phyloP scores from a whole-genome alignment of 352 stramenopile genomes.

The Pythium myriotylum region DNA sequence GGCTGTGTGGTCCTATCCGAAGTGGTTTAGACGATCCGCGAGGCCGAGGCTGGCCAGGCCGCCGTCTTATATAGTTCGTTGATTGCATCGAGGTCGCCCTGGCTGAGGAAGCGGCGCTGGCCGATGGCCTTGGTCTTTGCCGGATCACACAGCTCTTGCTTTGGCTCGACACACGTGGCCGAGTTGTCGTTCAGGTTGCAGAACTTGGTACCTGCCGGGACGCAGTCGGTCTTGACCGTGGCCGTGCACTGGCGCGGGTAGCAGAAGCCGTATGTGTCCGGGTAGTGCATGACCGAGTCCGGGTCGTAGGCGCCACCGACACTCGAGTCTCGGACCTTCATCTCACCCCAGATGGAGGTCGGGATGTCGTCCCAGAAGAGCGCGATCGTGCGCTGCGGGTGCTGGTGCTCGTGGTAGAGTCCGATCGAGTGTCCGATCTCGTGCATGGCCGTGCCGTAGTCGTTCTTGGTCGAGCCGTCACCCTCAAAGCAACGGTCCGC shows the following conservation, averaged over 20 bases:
- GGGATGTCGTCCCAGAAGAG: slow-evolving; percentile 80
- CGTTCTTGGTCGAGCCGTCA: slow-evolving; percentile 71
- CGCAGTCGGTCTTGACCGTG: slow-evolving; percentile 48
- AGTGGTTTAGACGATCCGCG: slow-evolving; percentile 25
- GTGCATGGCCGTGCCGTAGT: slow-evolving; percentile 80
- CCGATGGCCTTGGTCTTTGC: slow-evolving; percentile 58
- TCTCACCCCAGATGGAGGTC: slow-evolving; percentile 72
- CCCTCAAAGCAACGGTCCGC: slow-evolving; percentile 77
- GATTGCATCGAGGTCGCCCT: slow-evolving; percentile 46
- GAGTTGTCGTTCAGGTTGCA: slow-evolving; percentile 74
- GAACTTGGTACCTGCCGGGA: slow-evolving; percentile 55
- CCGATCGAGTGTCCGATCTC: slow-evolving; percentile 79
- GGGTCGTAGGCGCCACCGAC: slow-evolving; percentile 71
- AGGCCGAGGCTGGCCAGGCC: slow-evolving; percentile 26
- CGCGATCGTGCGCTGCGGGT: slow-evolving; percentile 63
- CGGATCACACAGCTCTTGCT: slow-evolving; percentile 56
- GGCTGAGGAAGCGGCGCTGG: slow-evolving; percentile 61
- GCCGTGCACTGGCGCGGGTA: slow-evolving; percentile 55
- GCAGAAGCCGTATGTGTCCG: slow-evolving; percentile 76
- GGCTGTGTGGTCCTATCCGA: not conserved
- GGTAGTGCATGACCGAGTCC: slow-evolving; percentile 83
- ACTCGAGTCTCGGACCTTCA: slow-evolving; percentile 67
- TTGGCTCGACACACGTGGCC: slow-evolving; percentile 60
- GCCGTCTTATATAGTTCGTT: slow-evolving; percentile 47
- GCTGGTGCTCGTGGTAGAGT: slow-evolving; percentile 85